Evolutionary conservation across 805 yeast species (phyloP).

Genomic region (Metschnikowia gelsemii): DNA sequence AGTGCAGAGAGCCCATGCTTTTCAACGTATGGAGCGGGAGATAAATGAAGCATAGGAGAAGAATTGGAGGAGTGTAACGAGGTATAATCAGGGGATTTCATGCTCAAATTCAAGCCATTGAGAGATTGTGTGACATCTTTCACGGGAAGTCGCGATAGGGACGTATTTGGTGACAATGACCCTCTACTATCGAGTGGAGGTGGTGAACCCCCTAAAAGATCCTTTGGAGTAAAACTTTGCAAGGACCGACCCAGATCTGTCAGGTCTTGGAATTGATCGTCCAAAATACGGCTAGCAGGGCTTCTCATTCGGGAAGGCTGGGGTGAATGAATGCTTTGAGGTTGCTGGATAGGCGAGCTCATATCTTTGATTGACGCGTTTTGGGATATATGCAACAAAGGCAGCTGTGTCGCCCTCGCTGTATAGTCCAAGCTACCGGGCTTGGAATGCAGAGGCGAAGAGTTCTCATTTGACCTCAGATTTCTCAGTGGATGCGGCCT

Average conservation of each 20-base stretch:
- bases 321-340: slow-evolving; percentile 29
- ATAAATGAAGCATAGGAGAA: slow-evolving; percentile 59
- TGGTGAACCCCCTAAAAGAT: slow-evolving; percentile 27
- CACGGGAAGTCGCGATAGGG: slow-evolving; percentile 4
- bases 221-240: slow-evolving; percentile 49
- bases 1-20: slow-evolving; percentile 60
- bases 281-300: slow-evolving; percentile 24
- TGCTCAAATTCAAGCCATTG: slow-evolving; percentile 30
- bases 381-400: slow-evolving; percentile 1
- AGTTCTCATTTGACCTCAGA: slow-evolving; percentile 3
- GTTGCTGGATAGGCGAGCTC: slow-evolving; percentile 3
- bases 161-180: slow-evolving; percentile 16
- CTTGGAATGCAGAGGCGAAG: background rate
- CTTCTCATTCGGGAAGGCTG: slow-evolving; percentile 36
- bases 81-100: slow-evolving; percentile 22
- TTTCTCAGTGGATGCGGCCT: slow-evolving; percentile 2
- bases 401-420: slow-evolving; percentile 1
- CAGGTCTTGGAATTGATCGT: slow-evolving; percentile 17
- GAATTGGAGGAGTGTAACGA: slow-evolving; percentile 31
- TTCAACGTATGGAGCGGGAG: slow-evolving; percentile 48
- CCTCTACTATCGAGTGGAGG: slow-evolving; percentile 8
- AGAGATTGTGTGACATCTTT: slow-evolving; percentile 28
- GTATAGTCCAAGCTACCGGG: background rate
- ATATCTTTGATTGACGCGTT: background rate
- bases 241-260: slow-evolving; percentile 18